Evolutionary conservation across 495 filamentous ascomycete species (phyloP).

Genomic region (Lasiosphaeria miniovina): DNA sequence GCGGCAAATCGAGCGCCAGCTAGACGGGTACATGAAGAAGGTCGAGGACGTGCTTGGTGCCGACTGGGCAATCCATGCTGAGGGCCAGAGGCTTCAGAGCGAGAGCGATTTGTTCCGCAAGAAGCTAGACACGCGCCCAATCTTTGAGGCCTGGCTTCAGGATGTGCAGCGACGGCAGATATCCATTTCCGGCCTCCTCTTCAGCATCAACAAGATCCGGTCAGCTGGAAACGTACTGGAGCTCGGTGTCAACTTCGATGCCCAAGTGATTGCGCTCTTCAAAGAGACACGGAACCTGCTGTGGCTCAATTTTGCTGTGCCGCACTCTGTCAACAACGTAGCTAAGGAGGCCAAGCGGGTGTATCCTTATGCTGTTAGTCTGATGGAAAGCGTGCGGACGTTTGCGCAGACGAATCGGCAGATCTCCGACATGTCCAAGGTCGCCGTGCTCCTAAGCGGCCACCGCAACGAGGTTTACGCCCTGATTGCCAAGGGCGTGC

Average conservation of each 20-base stretch:
- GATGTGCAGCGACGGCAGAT: conserved; percentile 85
- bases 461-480: conserved; percentile 84
- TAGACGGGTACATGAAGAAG: conserved; percentile 94
- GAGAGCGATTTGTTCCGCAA: conserved; percentile 90
- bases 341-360: conserved; percentile 96
- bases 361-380: conserved; percentile 92
- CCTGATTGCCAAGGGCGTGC: conserved; percentile 80
- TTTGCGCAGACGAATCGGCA: conserved; percentile 80
- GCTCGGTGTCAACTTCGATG: conserved; percentile 91
- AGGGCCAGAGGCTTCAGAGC: conserved; percentile 87
- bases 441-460: conserved; percentile 80
- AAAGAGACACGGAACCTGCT: conserved; percentile 97
- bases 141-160: conserved; percentile 92
- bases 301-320: conserved; percentile 89
- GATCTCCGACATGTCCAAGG: conserved; percentile 78
- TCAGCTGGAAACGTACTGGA: conserved; percentile 82
- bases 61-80: conserved; percentile 89
- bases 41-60: conserved; percentile 92
- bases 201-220: conserved; percentile 82
- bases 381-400: conserved; percentile 96
- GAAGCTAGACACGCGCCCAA: conserved; percentile 88
- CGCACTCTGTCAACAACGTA: conserved; percentile 88
- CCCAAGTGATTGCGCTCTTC: conserved; percentile 93
- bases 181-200: conserved; percentile 85
- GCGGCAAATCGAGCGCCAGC: conserved; percentile 90